Percentiles rank a stretch among this genome's conserved stretches.
These are phyloP conservation scores for Scedosporium minutisporum DNA, from an alignment of 2,329 filamentous ascomycete species.

Conservation along the genomic window DNA sequence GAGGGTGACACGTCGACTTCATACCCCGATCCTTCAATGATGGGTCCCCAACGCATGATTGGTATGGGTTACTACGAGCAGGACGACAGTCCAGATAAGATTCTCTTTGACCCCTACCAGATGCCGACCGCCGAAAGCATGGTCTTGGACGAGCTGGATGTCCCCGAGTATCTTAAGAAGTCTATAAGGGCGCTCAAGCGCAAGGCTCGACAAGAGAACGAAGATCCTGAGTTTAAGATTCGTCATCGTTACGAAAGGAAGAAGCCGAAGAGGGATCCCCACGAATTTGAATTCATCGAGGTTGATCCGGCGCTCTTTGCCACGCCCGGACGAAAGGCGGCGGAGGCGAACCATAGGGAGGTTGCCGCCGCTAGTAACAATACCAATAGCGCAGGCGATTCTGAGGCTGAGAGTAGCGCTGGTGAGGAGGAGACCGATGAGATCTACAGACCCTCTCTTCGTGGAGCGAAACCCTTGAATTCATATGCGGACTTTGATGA, in stretches of 20 bases:
- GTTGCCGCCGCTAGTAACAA: neutral
- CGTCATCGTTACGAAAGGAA: slow-evolving; percentile 14
- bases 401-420: neutral
- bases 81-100: slow-evolving; percentile 46
- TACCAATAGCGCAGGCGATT: neutral
- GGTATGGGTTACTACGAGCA: slow-evolving; percentile 54
- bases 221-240: slow-evolving; percentile 44
- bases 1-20: slow-evolving; percentile 19
- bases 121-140: slow-evolving; percentile 37
- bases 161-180: slow-evolving; percentile 46
- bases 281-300: slow-evolving; percentile 9
- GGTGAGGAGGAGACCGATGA: neutral
- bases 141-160: slow-evolving; percentile 31
- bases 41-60: slow-evolving; percentile 38
- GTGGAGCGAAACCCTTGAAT: slow-evolving; percentile 7
- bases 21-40: slow-evolving; percentile 40
- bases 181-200: slow-evolving; percentile 43
- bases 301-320: slow-evolving; percentile 11
- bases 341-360: neutral
- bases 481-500: slow-evolving; percentile 28
- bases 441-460: neutral
- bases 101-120: slow-evolving; percentile 51
- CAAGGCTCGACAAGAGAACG: slow-evolving; percentile 40
- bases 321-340: slow-evolving; percentile 1
- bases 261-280: slow-evolving; percentile 15